These are phyloP conservation scores for Sordaria brevicollis DNA, from an alignment of 495 filamentous ascomycete genomes.

Conservation along the genomic window DNA sequence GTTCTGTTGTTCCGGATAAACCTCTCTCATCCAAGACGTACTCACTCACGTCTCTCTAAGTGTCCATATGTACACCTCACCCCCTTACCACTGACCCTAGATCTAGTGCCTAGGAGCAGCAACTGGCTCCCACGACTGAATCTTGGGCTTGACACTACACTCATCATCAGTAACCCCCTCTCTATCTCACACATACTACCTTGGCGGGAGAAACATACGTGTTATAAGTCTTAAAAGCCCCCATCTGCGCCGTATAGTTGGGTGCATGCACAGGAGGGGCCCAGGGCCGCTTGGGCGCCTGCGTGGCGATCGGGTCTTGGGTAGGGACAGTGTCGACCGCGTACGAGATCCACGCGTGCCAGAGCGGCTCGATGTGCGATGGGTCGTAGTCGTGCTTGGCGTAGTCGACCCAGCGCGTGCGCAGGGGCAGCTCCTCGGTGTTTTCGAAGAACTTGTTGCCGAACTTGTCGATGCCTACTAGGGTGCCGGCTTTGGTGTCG, in stretches of 20 bases:
- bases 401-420: conserved; percentile 98
- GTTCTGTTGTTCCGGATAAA: background rate
- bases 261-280: conserved; percentile 59
- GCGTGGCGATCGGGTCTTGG: conserved; percentile 49
- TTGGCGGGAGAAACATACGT: too few species aligned
- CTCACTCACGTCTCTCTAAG: background rate
- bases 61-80: background rate
- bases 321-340: conserved; percentile 78
- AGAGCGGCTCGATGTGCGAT: conserved; percentile 92
- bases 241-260: conserved; percentile 62
- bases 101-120: conserved; percentile 21
- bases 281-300: conserved; percentile 62
- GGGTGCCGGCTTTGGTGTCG: conserved; percentile 89
- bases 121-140: conserved; percentile 28
- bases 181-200: background rate
- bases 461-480: conserved; percentile 77
- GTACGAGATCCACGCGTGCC: conserved; percentile 97
- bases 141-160: conserved; percentile 29
- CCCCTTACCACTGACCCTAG: background rate
- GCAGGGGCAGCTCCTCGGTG: conserved; percentile 83
- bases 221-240: conserved; percentile 83
- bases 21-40: background rate
- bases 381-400: conserved; percentile 78
- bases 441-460: conserved; percentile 99
- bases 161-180: background rate